Conservation (phyloP, 306 rosid species). For the Pueraria montana region DNA sequence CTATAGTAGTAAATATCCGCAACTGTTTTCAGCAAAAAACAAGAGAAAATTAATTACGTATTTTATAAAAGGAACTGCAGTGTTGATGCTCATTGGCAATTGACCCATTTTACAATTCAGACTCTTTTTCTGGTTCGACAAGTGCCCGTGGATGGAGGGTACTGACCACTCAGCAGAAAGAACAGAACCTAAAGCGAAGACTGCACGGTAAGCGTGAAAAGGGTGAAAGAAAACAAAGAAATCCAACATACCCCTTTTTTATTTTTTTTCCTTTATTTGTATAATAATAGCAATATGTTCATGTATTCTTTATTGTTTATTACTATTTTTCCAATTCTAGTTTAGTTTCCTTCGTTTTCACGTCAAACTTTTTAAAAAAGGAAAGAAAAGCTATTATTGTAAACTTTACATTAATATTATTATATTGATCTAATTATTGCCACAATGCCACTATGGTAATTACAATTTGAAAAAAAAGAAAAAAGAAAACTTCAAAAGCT, state of each 20-base stretch:
- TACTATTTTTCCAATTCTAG: neutral
- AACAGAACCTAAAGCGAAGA: slow-evolving; percentile 19
- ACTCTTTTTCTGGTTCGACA: slow-evolving; percentile 36
- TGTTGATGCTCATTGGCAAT: neutral
- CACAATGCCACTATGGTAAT: slow-evolving; percentile 19
- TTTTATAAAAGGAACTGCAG: slow-evolving; percentile 31
- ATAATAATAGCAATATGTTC: slow-evolving; percentile 17
- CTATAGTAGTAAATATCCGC: neutral
- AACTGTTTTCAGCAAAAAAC: neutral
- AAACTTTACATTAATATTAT: neutral
- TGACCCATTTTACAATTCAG: slow-evolving; percentile 7
- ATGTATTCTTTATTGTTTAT: neutral
- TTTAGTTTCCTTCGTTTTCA: neutral
- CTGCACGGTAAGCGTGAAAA: slow-evolving; percentile 21
- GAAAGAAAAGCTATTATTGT: neutral
- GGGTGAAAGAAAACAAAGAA: slow-evolving; percentile 14
- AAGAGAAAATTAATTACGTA: neutral
- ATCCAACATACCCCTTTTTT: slow-evolving; percentile 34
- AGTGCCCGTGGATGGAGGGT: slow-evolving; percentile 46
- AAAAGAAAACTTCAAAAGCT: neutral
- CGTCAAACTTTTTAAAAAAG: neutral
- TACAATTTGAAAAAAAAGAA: neutral
- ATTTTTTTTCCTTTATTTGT: neutral
- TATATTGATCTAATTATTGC: slow-evolving; percentile 18
- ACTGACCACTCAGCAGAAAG: slow-evolving; percentile 23